Conservation (phyloP, 345 rosid genomes). For the Ceriops decandra region DNA sequence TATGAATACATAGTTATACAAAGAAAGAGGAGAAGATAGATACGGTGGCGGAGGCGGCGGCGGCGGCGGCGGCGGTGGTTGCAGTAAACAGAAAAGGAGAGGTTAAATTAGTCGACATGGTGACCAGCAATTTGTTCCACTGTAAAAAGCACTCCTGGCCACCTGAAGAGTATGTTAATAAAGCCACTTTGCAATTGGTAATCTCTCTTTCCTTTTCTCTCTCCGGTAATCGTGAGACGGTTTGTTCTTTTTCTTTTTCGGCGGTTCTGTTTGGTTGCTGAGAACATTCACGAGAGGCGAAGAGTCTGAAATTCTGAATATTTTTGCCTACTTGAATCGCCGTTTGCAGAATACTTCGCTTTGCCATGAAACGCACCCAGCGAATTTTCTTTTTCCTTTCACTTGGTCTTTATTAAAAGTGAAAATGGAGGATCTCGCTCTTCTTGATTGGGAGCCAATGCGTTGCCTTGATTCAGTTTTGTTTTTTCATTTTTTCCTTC, state of each 20-base stretch:
- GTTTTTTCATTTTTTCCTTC: neutral
- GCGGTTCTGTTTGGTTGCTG: constrained; percentile 12
- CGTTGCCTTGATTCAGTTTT: neutral
- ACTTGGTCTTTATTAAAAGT: no score
- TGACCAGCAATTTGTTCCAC: constrained; percentile 71
- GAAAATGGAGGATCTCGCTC: neutral
- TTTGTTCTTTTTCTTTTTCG: neutral
- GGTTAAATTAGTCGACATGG: constrained; percentile 42
- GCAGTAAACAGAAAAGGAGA: no score
- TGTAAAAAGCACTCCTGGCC: constrained; percentile 91
- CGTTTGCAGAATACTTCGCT: no score
- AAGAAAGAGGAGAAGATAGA: neutral
- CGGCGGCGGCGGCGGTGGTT: no score
- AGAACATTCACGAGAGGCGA: constrained; percentile 8
- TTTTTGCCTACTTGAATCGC: no score
- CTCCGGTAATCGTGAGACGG: neutral
- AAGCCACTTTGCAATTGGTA: constrained; percentile 71
- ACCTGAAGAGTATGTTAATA: constrained; percentile 79
- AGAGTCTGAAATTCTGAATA: no score
- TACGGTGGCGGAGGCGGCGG: no score
- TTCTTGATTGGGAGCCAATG: neutral
- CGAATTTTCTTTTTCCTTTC: neutral
- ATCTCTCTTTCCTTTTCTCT: constrained; percentile 7
- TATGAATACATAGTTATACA: no score
- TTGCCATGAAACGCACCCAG: no score